Percentiles rank a stretch among this genome's conserved stretches.
Evolutionary conservation across 306 rosid genomes (phyloP).

Genomic region (Parietaria judaica): DNA sequence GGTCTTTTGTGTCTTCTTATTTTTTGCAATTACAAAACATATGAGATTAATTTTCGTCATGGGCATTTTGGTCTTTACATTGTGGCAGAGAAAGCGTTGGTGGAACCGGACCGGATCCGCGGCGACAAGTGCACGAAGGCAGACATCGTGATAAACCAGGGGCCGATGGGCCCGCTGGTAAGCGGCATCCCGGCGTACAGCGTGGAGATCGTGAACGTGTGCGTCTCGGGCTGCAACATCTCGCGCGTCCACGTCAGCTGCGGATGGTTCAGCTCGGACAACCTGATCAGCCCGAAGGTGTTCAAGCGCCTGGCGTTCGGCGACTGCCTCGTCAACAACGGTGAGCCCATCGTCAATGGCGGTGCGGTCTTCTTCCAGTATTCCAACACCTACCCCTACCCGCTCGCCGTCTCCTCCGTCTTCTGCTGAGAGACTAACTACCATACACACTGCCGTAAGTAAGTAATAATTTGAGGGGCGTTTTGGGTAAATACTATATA

Average conservation of each 20-base stretch:
- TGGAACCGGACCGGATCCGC: conserved; percentile 58
- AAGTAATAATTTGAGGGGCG: not conserved
- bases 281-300: conserved; percentile 63
- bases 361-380: conserved; percentile 59
- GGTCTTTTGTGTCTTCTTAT: too few relatives aligned
- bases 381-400: conserved; percentile 66
- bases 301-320: conserved; percentile 73
- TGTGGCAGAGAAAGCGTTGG: conserved; percentile 13
- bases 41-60: not conserved
- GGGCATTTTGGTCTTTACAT: conserved; percentile 5
- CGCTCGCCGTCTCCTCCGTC: conserved; percentile 56
- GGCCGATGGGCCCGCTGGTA: conserved; percentile 68
- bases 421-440: conserved; percentile 21
- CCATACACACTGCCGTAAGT: not conserved
- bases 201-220: conserved; percentile 65
- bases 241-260: conserved; percentile 59
- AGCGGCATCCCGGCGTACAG: conserved; percentile 80
- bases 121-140: conserved; percentile 54
- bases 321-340: conserved; percentile 81
- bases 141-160: conserved; percentile 66
- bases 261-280: conserved; percentile 93
- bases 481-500: not conserved
- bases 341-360: conserved; percentile 53
- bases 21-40: too few relatives aligned
- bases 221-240: conserved; percentile 65